A percentile compares a stretch with the other conserved stretches of the same genome.
These are phyloP conservation scores for Rhodotorula toruloides DNA, from an alignment of 768 basidiomycete genomes.

Conservation along the genomic window DNA sequence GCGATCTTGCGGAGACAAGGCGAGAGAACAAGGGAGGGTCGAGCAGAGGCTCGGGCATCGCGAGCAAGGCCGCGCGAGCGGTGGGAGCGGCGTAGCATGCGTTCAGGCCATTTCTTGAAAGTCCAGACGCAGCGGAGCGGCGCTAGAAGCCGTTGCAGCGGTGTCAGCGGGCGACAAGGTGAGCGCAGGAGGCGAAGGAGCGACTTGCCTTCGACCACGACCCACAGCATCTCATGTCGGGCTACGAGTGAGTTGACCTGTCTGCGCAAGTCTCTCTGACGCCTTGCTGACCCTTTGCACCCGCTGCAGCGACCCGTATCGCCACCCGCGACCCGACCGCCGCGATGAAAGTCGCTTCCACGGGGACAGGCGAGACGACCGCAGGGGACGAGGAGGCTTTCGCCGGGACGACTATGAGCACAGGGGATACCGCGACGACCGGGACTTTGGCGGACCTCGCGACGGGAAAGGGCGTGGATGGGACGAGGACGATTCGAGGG, in stretches of 20 bases:
- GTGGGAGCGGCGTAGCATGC: no score
- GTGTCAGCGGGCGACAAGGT: no score
- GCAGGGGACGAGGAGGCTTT: not conserved
- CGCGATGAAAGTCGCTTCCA: not conserved
- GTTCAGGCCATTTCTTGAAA: no score
- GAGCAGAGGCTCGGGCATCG: no score
- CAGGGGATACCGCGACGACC: not conserved
- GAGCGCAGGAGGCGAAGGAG: not conserved
- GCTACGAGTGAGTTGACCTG: constrained; percentile 5
- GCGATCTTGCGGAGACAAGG: no score
- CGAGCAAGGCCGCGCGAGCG: no score
- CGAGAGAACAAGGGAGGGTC: no score
- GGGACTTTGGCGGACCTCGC: constrained; percentile 2
- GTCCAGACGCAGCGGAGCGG: no score
- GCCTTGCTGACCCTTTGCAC: not conserved
- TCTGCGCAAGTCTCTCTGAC: not conserved
- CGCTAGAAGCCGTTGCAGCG: no score
- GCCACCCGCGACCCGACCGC: constrained; percentile 4
- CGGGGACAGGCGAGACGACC: not conserved
- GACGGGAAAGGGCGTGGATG: constrained; percentile 1
- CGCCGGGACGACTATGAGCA: constrained; percentile 48
- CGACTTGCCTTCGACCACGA: not conserved
- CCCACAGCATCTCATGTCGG: not conserved
- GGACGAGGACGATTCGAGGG: constrained; percentile 20
- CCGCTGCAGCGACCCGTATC: constrained; percentile 15